Base-by-base conservation (phyloP, 2,329 filamentous ascomycete species). In the Cercospora beticola region DNA sequence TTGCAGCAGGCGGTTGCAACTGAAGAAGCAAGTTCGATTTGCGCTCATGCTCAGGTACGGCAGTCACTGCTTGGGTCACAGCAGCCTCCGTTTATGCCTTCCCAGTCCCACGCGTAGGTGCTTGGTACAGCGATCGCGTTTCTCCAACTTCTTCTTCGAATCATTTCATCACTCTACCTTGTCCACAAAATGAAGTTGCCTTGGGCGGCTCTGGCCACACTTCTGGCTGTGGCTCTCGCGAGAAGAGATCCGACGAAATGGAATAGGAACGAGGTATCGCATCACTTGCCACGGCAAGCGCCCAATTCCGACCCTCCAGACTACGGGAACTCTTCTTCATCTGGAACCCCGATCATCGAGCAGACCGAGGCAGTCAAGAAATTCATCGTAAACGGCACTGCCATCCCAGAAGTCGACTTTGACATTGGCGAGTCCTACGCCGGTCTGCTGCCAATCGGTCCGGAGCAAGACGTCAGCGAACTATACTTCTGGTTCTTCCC, bases 401-500 rank as follows among this genome's bases (percentile, higher is more conserved):
- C 62, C 10, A 72, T 80, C 16, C 78, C 78, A 2, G 75, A 79
- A 16, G 78, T 80, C 28, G 70, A 75, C 61, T 79, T 79, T 36
- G 75, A 80, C 65, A 71, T 80, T 57, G 78, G 78, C 23, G 78
- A 80, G 68, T 73, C 73, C n/a, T 77, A 77, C 60, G 74, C 75
- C 33, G 76, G 76, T 21, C 61, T 78, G 7, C 62, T 80, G 12
- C 77, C 77, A 10, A 77, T 80, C 60, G 75, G 76, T 4, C 66
- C 72, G 28, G 70, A 74, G 28, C 69, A 68, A 10, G 74, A 76
- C 62, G 69, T 72, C 30, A 75, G 72, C 58, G 75, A 78, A 68
- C 77, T 86, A 1, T 86, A 81, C 73, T 86, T 85, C 73, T 82
- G 82, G 82, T 84, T 84, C 73, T 84, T 84, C 70, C 83, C 84